Conservation (phyloP, 148 eudicot species). For the Rhododendron henanense region DNA sequence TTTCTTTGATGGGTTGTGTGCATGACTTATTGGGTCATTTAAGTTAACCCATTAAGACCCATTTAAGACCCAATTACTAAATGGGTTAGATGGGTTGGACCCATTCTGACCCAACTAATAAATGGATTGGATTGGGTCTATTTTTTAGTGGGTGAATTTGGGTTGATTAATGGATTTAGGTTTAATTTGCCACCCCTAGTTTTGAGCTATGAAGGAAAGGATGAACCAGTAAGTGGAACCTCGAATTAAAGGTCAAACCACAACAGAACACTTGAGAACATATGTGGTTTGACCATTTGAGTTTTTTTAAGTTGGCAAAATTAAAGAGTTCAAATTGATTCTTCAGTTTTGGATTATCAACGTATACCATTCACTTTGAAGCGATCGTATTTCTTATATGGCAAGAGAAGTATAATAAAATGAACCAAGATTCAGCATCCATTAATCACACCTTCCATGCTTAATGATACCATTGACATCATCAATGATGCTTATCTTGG, state of each 20-base stretch:
- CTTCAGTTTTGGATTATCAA: not conserved
- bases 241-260: not conserved
- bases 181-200: too few relatives aligned
- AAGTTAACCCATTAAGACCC: too few relatives aligned
- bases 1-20: too few relatives aligned
- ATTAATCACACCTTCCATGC: conserved; percentile 63
- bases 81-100: too few relatives aligned
- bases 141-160: too few relatives aligned
- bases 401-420: not conserved
- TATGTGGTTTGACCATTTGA: not conserved
- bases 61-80: too few relatives aligned
- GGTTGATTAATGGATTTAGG: too few relatives aligned
- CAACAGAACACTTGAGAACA: not conserved
- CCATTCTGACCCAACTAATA: too few relatives aligned
- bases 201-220: not conserved
- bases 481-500: conserved; percentile 43
- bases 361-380: not conserved
- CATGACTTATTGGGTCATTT: too few relatives aligned
- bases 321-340: not conserved
- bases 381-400: not conserved
- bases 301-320: not conserved
- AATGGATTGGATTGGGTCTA: too few relatives aligned
- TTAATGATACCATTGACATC: conserved; percentile 58
- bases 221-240: not conserved
- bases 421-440: not conserved